A percentile compares a stretch with the other conserved stretches of the same genome.
These are phyloP conservation scores for Chimonanthus salicifolius DNA, from an alignment of 164 flowering plant species.

Conservation along the genomic window DNA sequence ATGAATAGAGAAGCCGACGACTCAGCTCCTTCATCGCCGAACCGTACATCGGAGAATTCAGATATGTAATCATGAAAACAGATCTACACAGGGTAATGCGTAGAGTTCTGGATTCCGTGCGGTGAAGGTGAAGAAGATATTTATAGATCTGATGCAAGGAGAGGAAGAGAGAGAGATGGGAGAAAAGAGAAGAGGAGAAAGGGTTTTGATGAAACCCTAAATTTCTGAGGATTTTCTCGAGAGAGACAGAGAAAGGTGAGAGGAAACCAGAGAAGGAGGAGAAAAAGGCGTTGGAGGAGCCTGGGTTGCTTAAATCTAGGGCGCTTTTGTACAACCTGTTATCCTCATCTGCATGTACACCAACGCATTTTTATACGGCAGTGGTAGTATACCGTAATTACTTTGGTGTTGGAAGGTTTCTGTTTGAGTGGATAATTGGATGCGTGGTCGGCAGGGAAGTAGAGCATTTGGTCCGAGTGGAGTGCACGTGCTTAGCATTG, in stretches of 20 bases:
- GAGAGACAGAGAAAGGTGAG: no score
- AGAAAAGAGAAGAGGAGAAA: neutral
- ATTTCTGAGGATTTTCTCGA: no score
- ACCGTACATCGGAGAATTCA: slow-evolving; percentile 1
- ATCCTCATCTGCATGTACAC: neutral
- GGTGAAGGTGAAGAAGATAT: neutral
- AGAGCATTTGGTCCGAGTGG: no score
- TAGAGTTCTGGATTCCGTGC: neutral
- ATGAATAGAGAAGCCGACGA: slow-evolving; percentile 18
- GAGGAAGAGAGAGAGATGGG: neutral
- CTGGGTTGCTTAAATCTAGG: neutral
- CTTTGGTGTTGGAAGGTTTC: neutral
- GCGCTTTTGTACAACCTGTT: neutral
- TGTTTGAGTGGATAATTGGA: no score
- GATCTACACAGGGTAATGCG: neutral
- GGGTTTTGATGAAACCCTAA: neutral
- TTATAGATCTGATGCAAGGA: neutral
- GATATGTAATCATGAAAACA: neutral
- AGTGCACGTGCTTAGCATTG: no score
- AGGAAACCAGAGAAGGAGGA: no score
- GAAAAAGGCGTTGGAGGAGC: no score
- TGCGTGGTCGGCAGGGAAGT: no score
- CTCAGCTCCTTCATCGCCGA: slow-evolving; percentile 18
- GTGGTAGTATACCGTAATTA: neutral
- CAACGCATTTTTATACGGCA: neutral